Evolutionary conservation across 2,329 filamentous ascomycete genomes (phyloP).

Genomic region (Venturia pyrina): DNA sequence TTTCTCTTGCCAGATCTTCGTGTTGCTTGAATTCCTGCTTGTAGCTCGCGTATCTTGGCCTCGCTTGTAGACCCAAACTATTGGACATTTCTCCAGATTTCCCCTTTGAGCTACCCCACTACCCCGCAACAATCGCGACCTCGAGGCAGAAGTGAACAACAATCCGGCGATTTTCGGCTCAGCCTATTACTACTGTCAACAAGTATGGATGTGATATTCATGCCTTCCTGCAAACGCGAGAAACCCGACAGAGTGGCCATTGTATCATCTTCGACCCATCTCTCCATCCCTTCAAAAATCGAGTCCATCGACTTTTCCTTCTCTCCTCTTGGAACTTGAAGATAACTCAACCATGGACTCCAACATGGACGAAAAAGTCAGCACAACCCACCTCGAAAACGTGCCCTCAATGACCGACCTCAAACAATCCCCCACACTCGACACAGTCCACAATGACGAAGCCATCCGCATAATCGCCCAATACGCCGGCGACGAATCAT

Average conservation of each 20-base stretch:
- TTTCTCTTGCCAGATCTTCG: background rate
- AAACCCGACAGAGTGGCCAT: background rate
- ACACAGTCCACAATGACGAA: slow-evolving; percentile 30
- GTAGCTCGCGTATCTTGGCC: background rate
- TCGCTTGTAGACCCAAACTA: background rate
- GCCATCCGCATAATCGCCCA: slow-evolving; percentile 31
- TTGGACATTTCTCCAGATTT: background rate
- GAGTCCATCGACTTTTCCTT: background rate
- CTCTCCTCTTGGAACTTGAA: background rate
- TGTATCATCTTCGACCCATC: background rate
- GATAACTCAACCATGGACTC: background rate
- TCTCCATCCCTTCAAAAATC: background rate
- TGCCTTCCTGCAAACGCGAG: background rate
- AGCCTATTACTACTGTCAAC: background rate
- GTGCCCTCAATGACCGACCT: background rate
- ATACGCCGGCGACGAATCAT: slow-evolving; percentile 33
- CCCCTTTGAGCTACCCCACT: background rate
- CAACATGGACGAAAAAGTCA: background rate
- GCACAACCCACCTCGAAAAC: background rate
- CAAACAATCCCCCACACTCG: slow-evolving; percentile 13
- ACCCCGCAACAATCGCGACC: background rate
- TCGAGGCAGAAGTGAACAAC: background rate
- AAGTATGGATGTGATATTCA: background rate
- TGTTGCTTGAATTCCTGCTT: background rate
- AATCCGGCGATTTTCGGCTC: slow-evolving; percentile 6